Evolutionary conservation across 1,284 basidiomycete genomes (phyloP), one percentile per base, ranked within the genome.

Genomic region (Leccinum cinnamomeum): DNA sequence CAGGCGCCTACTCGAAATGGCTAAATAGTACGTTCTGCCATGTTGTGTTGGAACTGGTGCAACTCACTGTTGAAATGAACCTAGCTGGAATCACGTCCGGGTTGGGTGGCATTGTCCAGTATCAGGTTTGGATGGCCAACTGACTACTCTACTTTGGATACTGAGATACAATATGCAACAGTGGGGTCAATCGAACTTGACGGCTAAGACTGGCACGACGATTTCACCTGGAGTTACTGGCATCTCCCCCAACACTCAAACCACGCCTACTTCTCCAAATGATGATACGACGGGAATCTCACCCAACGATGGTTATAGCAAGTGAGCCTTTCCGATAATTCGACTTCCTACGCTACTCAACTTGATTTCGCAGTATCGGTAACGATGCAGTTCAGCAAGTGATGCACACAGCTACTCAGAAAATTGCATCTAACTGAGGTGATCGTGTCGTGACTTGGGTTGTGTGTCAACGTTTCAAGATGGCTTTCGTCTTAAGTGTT

Each of bases 241-340:
- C 10, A 64, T 65, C 33, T 72, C 78, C 30, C 72, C 77, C 1
- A 64, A 69, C 51, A 62, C 68, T 23, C 71, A 72, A 56, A 74
- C 75, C 23, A 83, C 77, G 7, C 66, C 69, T 6, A 67, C 70
- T 48, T 74, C 74, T 39, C 66, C 75, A 7, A 75, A 68, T 33
- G 64, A 59, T 66, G 37, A 77, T 76, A 70, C 72, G 25, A 79
- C 80, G 7, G 82, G 81, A 14, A 56, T 74, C 23, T 85, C 86
- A 3, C 88, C 88, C 30, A 84, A 88, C 64, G 87, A 89, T 72
- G 87, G 87, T 69, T 90, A 90, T 69, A 70, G 69, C 58, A 71
- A 65, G 75, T 78, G 53, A 53, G 77, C 41, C 55, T 59, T 56
- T 53, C 33, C 23, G 25, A 6, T 39, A 11, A 59, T 30, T 12